These are phyloP conservation scores for Clarkia xantiana DNA, from an alignment of 345 rosid genomes.

Conservation along the genomic window DNA sequence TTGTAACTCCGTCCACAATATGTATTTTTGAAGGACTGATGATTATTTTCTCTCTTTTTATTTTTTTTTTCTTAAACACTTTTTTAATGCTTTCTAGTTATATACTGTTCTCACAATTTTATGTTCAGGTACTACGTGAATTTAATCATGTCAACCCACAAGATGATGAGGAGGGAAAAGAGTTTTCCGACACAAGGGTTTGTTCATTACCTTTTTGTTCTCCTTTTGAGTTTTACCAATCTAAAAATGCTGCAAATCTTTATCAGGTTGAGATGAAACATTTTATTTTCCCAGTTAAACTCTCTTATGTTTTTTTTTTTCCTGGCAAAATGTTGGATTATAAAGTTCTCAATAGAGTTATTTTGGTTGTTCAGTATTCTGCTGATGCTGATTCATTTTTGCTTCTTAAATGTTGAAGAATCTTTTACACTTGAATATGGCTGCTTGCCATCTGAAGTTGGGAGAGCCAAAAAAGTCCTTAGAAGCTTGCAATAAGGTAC, in stretches of 20 bases:
- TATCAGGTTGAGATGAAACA: background rate
- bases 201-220: constrained; percentile 8
- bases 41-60: too few relatives aligned
- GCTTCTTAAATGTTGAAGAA: constrained; percentile 29
- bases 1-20: background rate
- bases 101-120: background rate
- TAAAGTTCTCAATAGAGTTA: too few relatives aligned
- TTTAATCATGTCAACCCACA: constrained; percentile 97
- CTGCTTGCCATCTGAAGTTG: constrained; percentile 79
- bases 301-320: background rate
- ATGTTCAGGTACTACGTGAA: constrained; percentile 72
- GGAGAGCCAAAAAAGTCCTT: constrained; percentile 80
- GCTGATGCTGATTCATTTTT: constrained; percentile 1
- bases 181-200: constrained; percentile 63
- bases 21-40: too few relatives aligned
- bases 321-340: too few relatives aligned
- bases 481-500: constrained; percentile 80
- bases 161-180: constrained; percentile 88
- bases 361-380: background rate
- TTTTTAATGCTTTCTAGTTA: background rate
- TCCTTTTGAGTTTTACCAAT: background rate
- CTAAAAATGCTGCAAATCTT: background rate
- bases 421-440: constrained; percentile 68
- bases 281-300: background rate
- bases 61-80: too few relatives aligned